A percentile compares a stretch with the other conserved stretches of the same genome.
Evolutionary conservation across 345 rosid species (phyloP).

Genomic region (Rhodamnia argentea): DNA sequence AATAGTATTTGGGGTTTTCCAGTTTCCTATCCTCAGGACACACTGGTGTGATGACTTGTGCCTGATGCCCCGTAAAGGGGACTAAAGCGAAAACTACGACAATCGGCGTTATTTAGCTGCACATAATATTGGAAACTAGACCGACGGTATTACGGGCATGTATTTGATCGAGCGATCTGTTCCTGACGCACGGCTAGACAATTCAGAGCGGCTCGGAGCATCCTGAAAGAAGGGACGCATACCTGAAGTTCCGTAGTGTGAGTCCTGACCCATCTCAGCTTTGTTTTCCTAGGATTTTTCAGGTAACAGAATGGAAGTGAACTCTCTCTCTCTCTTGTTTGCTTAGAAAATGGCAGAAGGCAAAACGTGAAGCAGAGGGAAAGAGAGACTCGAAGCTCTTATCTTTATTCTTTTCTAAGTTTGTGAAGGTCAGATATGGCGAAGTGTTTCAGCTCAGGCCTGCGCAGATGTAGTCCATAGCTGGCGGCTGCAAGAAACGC

Average conservation of each 20-base stretch:
- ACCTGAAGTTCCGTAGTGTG: neutral
- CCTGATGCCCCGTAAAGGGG: neutral
- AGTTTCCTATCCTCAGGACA: neutral
- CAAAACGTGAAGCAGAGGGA: neutral
- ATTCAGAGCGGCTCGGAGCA: neutral
- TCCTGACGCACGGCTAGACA: neutral
- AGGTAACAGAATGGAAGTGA: neutral
- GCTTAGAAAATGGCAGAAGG: neutral
- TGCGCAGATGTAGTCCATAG: neutral
- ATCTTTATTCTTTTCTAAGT: rapidly evolving
- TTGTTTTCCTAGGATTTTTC: neutral
- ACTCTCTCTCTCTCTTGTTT: neutral
- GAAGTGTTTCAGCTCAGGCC: neutral
- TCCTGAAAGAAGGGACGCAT: neutral
- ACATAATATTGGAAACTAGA: neutral
- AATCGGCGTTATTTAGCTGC: neutral
- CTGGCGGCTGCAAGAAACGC: neutral
- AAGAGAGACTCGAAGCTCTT: neutral
- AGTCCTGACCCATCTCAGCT: neutral
- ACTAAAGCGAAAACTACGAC: neutral
- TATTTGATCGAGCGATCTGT: neutral
- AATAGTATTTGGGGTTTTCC: neutral
- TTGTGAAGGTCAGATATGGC: neutral
- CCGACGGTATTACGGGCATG: neutral
- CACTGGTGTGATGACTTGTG: neutral